Base-by-base conservation (phyloP, 2,329 filamentous ascomycete species). In the Tolypocladium inflatum region DNA sequence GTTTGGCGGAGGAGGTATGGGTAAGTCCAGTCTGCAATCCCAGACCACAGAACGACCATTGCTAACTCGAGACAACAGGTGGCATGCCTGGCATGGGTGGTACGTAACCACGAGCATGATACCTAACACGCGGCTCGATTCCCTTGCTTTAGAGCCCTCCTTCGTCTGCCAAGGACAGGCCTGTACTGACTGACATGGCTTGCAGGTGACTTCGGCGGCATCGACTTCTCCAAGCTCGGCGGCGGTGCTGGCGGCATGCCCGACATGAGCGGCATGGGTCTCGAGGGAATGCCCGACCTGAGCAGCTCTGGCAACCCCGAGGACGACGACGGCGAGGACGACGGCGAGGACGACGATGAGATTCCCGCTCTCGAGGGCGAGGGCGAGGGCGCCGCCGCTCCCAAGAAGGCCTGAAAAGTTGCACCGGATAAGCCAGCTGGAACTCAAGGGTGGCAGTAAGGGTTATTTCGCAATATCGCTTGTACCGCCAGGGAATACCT, bases 141-240 rank as follows among this genome's bases (percentile, higher is more conserved):
- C 9, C 15, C 15, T 30, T 30, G 15, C 23, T 4, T 9, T 5
- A 4, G 13, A 50, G 45, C 9, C 3, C 19, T 11, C 10, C 9
- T 43, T 43, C 4, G 42, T 43, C 42, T 43, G 13, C 42, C 37
- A 30, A 37, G 10, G 23, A 17, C 13, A 17, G 26, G 43, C 3
- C 15, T 23, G 9, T 21, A 33, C 35, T 35, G 41, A 54, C 57
- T 61, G 33, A 55, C 55, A 38, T n/a, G n/a, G 41, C n/a, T 10
- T 21, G n/a, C 57, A 60, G 86, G 85, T 64, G 90, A 91, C 74
- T 90, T 94, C 63, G 86, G 89, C 67, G 90, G 89, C 68, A 94
- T 96, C 71, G 91, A 96, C 77, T 96, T 96, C 85, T 94, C 89
- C 68, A 95, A 96, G 81, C 87, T 96, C 62, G 87, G 86, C 63